Conservation (phyloP, 2,329 filamentous ascomycete genomes). For the Monilinia aucupariae region DNA sequence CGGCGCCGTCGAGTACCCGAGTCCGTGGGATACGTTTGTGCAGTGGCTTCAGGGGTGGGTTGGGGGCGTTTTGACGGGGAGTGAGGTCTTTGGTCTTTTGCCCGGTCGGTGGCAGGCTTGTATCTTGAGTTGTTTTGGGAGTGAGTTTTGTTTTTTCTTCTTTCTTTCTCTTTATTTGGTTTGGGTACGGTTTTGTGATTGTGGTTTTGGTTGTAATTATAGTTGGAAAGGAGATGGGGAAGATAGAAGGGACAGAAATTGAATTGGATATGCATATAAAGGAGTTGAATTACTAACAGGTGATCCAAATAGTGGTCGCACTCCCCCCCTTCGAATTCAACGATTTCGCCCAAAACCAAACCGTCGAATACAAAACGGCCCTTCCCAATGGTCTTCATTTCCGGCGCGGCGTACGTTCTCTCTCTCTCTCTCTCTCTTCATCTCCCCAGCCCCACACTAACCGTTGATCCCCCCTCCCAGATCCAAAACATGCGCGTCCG, state of each 20-base stretch:
- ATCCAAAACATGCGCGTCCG: constrained; percentile 44
- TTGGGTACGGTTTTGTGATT: not conserved
- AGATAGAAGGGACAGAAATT: not conserved
- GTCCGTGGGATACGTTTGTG: constrained; percentile 22
- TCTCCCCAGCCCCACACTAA: not conserved
- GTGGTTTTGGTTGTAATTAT: not conserved
- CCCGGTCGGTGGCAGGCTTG: constrained; percentile 38
- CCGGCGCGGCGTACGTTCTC: constrained; percentile 37
- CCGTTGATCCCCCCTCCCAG: constrained; percentile 1
- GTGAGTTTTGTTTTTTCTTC: constrained; percentile 26
- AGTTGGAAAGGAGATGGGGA: not conserved
- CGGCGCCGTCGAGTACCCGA: constrained; percentile 38
- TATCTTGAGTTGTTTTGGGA: constrained; percentile 35
- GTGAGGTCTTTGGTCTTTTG: constrained; percentile 35
- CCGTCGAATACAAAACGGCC: constrained; percentile 38
- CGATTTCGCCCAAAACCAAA: constrained; percentile 21
- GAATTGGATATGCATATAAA: not conserved
- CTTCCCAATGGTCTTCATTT: constrained; percentile 45
- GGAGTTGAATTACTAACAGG: not conserved
- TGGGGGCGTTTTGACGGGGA: constrained; percentile 36
- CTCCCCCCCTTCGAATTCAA: constrained; percentile 20
- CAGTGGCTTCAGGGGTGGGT: constrained; percentile 38
- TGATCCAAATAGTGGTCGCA: constrained; percentile 3
- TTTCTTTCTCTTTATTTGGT: not conserved
- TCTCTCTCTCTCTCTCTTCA: too few relatives aligned